phyloP scores from a whole-genome alignment of 805 yeast genomes.

The Osmozyma mogii region DNA sequence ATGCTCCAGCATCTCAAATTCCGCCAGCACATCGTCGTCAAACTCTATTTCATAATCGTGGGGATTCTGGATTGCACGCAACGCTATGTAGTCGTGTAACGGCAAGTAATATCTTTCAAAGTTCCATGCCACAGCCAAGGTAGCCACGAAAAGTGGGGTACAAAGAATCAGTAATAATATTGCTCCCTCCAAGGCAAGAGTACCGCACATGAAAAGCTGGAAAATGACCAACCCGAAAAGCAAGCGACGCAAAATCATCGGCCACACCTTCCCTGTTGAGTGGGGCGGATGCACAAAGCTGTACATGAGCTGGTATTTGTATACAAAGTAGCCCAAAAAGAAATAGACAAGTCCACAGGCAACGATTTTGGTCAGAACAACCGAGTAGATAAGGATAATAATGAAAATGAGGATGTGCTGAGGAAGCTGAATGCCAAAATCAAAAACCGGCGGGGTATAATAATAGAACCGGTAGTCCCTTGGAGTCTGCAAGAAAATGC shows the following conservation, averaged over 20 bases:
- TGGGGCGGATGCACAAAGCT: conserved; percentile 59
- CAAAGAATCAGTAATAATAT: conserved; percentile 40
- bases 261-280: conserved; percentile 63
- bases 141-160: conserved; percentile 41
- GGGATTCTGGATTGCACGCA: conserved; percentile 47
- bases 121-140: conserved; percentile 38
- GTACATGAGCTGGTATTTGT: conserved; percentile 54
- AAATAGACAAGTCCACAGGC: conserved; percentile 53
- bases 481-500: conserved; percentile 38
- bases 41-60: conserved; percentile 33
- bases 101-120: conserved; percentile 51
- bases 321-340: conserved; percentile 48
- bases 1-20: neutral
- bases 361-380: conserved; percentile 52
- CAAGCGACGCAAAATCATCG: conserved; percentile 49
- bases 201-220: conserved; percentile 58
- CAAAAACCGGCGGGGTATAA: conserved; percentile 52
- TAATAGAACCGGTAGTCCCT: conserved; percentile 43
- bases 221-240: conserved; percentile 48
- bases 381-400: conserved; percentile 51
- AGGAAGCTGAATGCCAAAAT: conserved; percentile 54
- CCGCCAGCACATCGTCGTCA: conserved; percentile 22
- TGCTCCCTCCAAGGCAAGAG: conserved; percentile 53
- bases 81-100: conserved; percentile 46
- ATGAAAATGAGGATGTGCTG: conserved; percentile 54